phyloP scores from a whole-genome alignment of 257 asterid species.

The Ophiorrhiza pumila region DNA sequence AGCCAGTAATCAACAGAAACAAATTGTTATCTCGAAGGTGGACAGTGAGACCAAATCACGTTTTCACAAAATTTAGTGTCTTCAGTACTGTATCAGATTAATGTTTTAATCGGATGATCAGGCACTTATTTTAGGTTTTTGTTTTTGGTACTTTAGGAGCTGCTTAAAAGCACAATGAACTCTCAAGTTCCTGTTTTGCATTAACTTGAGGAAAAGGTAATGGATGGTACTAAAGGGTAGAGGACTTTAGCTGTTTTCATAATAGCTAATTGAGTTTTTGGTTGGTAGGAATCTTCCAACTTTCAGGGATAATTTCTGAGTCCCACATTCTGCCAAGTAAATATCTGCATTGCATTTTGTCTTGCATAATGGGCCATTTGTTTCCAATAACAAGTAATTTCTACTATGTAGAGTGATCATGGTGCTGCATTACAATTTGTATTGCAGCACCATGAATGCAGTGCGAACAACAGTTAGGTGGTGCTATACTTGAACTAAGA shows the following conservation, averaged over 20 bases:
- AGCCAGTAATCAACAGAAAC: not conserved
- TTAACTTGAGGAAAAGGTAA: too few species aligned
- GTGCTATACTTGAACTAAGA: not conserved
- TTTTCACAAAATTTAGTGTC: not conserved
- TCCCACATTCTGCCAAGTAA: not conserved
- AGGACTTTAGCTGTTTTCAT: not conserved
- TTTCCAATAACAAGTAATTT: not conserved
- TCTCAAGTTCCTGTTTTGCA: not conserved
- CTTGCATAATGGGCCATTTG: not conserved
- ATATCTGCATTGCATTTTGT: not conserved
- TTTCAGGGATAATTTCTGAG: not conserved
- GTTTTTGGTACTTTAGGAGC: not conserved
- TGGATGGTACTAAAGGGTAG: not conserved
- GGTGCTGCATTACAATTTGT: constrained; percentile 2
- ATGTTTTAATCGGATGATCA: not conserved
- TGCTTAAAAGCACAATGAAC: not conserved
- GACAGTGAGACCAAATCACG: not conserved
- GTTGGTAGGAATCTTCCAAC: not conserved
- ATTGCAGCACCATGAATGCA: not conserved
- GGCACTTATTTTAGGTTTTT: not conserved
- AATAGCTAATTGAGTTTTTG: not conserved
- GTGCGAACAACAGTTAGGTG: not conserved
- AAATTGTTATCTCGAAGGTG: not conserved
- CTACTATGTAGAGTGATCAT: not conserved
- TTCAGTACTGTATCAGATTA: not conserved